Percentiles rank a stretch among this genome's conserved stretches.
Conservation (phyloP, 495 filamentous ascomycete species). For the Hypomontagnella monticulosa region DNA sequence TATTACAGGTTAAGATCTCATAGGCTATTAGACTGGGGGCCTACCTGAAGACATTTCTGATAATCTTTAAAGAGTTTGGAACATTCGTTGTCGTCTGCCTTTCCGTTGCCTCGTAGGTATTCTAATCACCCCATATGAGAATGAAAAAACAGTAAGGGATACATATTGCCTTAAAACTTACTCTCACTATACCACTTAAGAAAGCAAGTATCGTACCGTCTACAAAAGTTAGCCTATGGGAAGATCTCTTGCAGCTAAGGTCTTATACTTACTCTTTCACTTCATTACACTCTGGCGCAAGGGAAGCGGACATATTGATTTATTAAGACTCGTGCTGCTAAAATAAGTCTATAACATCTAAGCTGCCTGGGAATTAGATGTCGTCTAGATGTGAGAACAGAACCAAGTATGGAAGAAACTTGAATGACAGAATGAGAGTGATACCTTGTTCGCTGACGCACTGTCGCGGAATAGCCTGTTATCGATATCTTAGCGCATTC, state of each 20-base stretch:
- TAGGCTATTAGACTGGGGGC: slow-evolving; percentile 28
- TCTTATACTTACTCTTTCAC: slow-evolving; percentile 78
- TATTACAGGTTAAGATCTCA: slow-evolving; percentile 17
- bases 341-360: slow-evolving; percentile 5
- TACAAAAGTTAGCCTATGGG: slow-evolving; percentile 44
- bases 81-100: slow-evolving; percentile 78
- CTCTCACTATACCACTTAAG: slow-evolving; percentile 97
- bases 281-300: slow-evolving; percentile 79
- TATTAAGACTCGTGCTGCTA: background rate
- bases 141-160: background rate
- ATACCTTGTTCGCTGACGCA: background rate
- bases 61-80: slow-evolving; percentile 85
- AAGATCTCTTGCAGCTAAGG: background rate
- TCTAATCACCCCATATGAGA: slow-evolving; percentile 60
- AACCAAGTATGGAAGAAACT: background rate
- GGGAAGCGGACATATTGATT: slow-evolving; percentile 64
- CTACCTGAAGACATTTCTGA: slow-evolving; percentile 79
- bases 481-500: slow-evolving; percentile 12
- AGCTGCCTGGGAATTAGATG: background rate
- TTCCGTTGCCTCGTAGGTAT: slow-evolving; percentile 82
- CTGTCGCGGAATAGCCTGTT: background rate
- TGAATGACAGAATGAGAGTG: background rate
- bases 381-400: too few species aligned
- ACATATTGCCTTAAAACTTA: slow-evolving; percentile 52
- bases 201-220: slow-evolving; percentile 91